Percentiles rank a stretch among this genome's conserved stretches.
phyloP scores from a whole-genome alignment of 495 filamentous ascomycete genomes.

The Penicillium longicatenatum region DNA sequence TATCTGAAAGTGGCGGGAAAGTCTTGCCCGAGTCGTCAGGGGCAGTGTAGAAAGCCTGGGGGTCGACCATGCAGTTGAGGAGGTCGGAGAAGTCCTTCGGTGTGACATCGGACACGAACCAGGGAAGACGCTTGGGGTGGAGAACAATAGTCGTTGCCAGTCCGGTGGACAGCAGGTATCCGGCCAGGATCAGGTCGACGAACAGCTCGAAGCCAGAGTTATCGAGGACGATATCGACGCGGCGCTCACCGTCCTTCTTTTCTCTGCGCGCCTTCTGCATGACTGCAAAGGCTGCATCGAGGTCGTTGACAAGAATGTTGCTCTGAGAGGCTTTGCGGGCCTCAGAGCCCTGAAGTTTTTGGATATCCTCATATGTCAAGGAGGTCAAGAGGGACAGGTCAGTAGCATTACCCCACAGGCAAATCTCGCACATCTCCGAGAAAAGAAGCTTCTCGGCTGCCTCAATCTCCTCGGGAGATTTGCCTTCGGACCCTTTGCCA shows the following conservation, averaged over 20 bases:
- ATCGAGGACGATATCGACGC: constrained; percentile 91
- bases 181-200: constrained; percentile 88
- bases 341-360: constrained; percentile 87
- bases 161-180: constrained; percentile 78
- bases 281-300: constrained; percentile 68
- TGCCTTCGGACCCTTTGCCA: constrained; percentile 30
- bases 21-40: constrained; percentile 65
- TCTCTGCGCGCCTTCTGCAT: constrained; percentile 61
- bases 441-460: constrained; percentile 79
- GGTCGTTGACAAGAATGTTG: constrained; percentile 88
- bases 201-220: constrained; percentile 97
- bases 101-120: constrained; percentile 96
- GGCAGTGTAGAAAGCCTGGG: constrained; percentile 74
- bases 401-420: constrained; percentile 97
- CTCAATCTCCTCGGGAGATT: constrained; percentile 54
- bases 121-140: constrained; percentile 90
- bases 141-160: constrained; percentile 87
- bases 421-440: constrained; percentile 93
- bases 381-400: constrained; percentile 89
- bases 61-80: constrained; percentile 71
- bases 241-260: constrained; percentile 57
- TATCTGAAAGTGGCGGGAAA: constrained; percentile 60
- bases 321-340: constrained; percentile 81
- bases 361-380: constrained; percentile 92
- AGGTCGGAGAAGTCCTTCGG: constrained; percentile 81